Conservation (phyloP, 805 yeast genomes). For the Hanseniaspora lindneri region DNA sequence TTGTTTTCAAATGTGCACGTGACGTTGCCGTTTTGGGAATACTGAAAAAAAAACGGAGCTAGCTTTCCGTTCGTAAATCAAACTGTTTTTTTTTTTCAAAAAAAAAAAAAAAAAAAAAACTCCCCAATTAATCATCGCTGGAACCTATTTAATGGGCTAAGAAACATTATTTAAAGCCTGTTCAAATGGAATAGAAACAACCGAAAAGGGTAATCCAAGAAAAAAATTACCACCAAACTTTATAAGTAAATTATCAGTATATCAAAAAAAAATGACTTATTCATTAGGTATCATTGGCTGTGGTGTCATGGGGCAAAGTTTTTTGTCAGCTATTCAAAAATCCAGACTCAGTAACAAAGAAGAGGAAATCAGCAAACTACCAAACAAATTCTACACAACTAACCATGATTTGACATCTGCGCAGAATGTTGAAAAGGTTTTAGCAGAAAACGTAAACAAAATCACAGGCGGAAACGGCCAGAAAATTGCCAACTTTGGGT, state of each 20-base stretch:
- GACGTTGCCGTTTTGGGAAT: too few relatives aligned
- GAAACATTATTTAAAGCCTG: too few relatives aligned
- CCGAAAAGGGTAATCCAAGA: background rate
- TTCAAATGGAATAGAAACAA: background rate
- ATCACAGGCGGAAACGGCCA: conserved; percentile 37
- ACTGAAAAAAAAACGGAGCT: too few relatives aligned
- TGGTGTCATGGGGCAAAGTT: conserved; percentile 94
- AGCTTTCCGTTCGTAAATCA: too few relatives aligned
- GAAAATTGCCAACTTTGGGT: conserved; percentile 18
- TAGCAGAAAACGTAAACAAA: conserved; percentile 37
- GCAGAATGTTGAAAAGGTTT: conserved; percentile 37
- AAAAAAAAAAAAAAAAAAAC: too few relatives aligned
- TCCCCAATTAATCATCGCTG: too few relatives aligned
- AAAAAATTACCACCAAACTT: background rate
- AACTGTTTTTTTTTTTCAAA: too few relatives aligned
- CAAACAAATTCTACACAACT: conserved; percentile 66
- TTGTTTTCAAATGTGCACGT: too few relatives aligned
- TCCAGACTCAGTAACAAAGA: conserved; percentile 31
- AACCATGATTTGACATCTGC: conserved; percentile 38
- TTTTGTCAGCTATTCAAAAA: conserved; percentile 53
- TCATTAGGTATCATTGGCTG: conserved; percentile 68
- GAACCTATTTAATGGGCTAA: too few relatives aligned
- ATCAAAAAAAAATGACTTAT: conserved; percentile 7
- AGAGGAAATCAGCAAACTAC: conserved; percentile 35
- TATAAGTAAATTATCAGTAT: conserved; percentile 3